Evolutionary conservation across 2,329 filamentous ascomycete genomes (phyloP).

Genomic region (Chrysoporthe austroafricana): DNA sequence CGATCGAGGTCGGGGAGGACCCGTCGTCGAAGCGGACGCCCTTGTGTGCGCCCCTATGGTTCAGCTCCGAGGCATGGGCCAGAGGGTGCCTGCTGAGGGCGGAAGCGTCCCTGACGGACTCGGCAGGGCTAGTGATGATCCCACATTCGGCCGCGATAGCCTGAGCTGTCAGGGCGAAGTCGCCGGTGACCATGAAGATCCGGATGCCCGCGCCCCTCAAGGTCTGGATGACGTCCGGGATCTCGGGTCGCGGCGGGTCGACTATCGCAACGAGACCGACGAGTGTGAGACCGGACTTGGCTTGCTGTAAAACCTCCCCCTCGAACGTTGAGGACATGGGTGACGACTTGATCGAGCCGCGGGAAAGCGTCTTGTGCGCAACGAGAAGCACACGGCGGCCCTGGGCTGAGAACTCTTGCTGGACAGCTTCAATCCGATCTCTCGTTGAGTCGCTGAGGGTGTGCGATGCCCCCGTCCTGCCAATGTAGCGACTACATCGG

Average conservation of each 20-base stretch:
- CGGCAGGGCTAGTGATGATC: constrained; percentile 61
- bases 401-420: constrained; percentile 70
- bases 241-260: constrained; percentile 76
- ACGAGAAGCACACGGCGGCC: constrained; percentile 71
- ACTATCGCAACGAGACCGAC: constrained; percentile 78
- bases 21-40: constrained; percentile 28
- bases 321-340: constrained; percentile 57
- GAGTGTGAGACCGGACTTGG: constrained; percentile 64
- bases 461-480: constrained; percentile 56
- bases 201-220: constrained; percentile 71
- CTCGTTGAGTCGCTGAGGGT: constrained; percentile 51
- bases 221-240: constrained; percentile 67
- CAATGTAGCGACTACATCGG: constrained; percentile 62
- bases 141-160: constrained; percentile 75
- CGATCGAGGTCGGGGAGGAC: constrained; percentile 53
- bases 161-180: constrained; percentile 74
- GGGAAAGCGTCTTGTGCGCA: constrained; percentile 61
- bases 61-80: constrained; percentile 14
- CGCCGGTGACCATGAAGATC: constrained; percentile 83
- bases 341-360: constrained; percentile 42
- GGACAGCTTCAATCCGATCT: constrained; percentile 58
- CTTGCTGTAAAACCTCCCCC: constrained; percentile 58
- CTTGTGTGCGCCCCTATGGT: constrained; percentile 27
- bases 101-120: constrained; percentile 55
- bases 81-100: constrained; percentile 49